phyloP scores from a whole-genome alignment of 192 early-diverging fungal species.

The Umbelopsis sp. region DNA sequence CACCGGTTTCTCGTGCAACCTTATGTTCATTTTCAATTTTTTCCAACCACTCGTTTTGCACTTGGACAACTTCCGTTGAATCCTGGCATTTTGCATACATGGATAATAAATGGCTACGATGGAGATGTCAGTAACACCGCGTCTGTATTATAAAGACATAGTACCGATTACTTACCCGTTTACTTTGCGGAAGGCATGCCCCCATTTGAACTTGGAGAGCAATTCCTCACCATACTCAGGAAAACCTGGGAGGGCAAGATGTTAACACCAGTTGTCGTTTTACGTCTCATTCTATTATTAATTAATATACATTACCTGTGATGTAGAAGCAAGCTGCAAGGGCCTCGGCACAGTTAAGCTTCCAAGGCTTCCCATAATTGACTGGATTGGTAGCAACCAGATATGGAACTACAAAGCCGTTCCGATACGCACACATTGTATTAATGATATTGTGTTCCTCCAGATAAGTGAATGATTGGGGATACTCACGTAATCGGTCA shows the following conservation, averaged over 20 bases:
- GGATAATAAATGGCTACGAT: conserved; percentile 65
- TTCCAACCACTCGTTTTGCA: conserved; percentile 80
- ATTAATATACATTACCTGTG: conserved; percentile 49
- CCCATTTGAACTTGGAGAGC: conserved; percentile 93
- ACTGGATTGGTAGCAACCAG: conserved; percentile 96
- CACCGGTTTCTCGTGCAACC: not conserved
- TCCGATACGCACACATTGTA: no score
- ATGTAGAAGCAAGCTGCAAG: conserved; percentile 94
- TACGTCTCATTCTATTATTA: not conserved
- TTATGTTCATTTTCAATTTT: conserved; percentile 1
- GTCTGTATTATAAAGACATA: not conserved
- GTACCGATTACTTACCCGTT: conserved; percentile 61
- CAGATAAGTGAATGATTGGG: not conserved
- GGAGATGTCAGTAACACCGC: not conserved
- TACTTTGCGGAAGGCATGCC: conserved; percentile 88
- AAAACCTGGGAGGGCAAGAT: conserved; percentile 35
- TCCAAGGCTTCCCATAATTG: conserved; percentile 96
- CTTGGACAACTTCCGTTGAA: conserved; percentile 69
- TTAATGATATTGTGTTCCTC: not conserved
- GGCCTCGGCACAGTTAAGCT: conserved; percentile 97
- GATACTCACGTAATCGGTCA: conserved; percentile 76
- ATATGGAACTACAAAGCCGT: conserved; percentile 73
- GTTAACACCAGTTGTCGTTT: not conserved
- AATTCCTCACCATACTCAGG: conserved; percentile 69
- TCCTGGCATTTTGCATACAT: conserved; percentile 78